Conservation (phyloP, 139 green algal species). For the Closterium sp. region DNA sequence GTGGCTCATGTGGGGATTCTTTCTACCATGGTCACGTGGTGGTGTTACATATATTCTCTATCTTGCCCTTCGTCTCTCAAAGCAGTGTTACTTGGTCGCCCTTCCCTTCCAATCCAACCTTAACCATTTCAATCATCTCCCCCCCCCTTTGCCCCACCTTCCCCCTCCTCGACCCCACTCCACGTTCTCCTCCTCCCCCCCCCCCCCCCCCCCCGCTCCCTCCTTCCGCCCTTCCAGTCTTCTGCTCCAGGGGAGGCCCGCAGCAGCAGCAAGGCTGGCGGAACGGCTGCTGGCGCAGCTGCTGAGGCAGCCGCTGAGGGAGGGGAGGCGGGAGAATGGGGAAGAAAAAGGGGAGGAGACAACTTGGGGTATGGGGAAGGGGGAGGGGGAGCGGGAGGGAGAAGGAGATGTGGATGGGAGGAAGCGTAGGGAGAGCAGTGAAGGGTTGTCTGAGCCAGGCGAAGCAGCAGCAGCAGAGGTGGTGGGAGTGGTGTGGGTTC, state of each 20-base stretch:
- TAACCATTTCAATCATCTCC: neutral
- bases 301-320: neutral
- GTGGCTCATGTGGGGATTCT: too few species aligned
- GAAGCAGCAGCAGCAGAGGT: neutral
- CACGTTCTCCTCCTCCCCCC: neutral
- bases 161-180: too few species aligned
- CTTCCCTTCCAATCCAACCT: neutral
- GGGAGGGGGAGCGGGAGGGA: neutral
- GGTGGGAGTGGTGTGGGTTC: neutral
- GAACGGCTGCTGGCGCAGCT: neutral
- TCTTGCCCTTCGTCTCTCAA: too few species aligned
- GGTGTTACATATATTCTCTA: too few species aligned
- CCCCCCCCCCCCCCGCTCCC: neutral
- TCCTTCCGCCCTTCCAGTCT: neutral
- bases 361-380: neutral
- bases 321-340: neutral
- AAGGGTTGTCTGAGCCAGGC: neutral
- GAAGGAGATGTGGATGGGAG: neutral
- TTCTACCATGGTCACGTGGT: too few species aligned
- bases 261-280: neutral
- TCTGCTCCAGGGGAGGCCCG: neutral
- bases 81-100: neutral
- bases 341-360: neutral
- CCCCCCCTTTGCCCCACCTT: too few species aligned
- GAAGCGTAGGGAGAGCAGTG: neutral